These are phyloP conservation scores for Lichtheimia ornata DNA, from an alignment of 371 early-diverging fungal genomes.

Conservation along the genomic window DNA sequence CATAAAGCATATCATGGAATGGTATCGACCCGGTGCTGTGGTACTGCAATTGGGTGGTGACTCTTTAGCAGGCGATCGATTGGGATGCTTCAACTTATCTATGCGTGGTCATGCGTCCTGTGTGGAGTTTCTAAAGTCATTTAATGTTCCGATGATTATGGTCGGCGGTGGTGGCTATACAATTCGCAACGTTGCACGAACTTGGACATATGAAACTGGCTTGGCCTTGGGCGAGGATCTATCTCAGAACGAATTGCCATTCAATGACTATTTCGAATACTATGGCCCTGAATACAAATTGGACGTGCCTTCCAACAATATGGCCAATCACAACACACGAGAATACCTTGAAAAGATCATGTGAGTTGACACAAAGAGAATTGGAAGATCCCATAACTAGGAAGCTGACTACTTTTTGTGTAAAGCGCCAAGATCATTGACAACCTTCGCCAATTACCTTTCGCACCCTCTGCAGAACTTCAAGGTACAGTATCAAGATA, in stretches of 20 bases:
- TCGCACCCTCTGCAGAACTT: constrained; percentile 97
- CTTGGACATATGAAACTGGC: constrained; percentile 97
- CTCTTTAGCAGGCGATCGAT: constrained; percentile 94
- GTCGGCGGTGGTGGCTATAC: constrained; percentile 99
- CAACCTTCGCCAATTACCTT: constrained; percentile 82
- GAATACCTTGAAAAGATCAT: constrained; percentile 89
- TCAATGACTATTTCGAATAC: constrained; percentile 94
- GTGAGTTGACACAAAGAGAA: constrained; percentile 36
- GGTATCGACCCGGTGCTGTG: constrained; percentile 92
- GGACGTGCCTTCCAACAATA: constrained; percentile 92
- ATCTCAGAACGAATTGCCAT: constrained; percentile 75
- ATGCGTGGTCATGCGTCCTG: constrained; percentile 85
- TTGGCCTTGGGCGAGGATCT: constrained; percentile 71
- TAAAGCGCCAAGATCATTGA: constrained; percentile 79
- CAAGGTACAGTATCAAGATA: constrained; percentile 40
- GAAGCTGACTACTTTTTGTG: not conserved
- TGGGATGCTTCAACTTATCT: constrained; percentile 98
- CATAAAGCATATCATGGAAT: constrained; percentile 71
- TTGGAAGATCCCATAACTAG: not conserved
- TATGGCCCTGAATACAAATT: constrained; percentile 94
- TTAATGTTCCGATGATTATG: constrained; percentile 87
- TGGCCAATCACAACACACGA: constrained; percentile 93
- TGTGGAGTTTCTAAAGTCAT: constrained; percentile 85
- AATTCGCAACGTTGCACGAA: constrained; percentile 91
- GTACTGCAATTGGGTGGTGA: constrained; percentile 99